Evolutionary conservation across 495 filamentous ascomycete species (phyloP).

Genomic region (Lasiosphaeria ovina): DNA sequence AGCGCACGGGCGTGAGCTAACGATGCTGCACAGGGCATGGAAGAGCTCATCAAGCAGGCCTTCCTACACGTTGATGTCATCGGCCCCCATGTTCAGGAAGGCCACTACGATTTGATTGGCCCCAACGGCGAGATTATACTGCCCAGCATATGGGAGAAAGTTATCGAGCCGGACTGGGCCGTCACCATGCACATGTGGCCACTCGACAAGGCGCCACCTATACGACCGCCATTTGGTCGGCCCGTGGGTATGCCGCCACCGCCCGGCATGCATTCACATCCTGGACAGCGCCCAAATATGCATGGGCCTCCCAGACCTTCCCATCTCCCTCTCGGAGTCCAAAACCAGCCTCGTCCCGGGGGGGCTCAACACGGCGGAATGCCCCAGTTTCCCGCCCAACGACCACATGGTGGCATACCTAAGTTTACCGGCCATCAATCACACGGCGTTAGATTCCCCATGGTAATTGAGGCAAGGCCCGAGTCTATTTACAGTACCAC

Average conservation of each 20-base stretch:
- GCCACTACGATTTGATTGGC: slow-evolving; percentile 80
- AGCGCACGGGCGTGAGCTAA: neutral
- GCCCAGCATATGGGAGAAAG: slow-evolving; percentile 80
- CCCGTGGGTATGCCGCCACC: neutral
- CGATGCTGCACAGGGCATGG: slow-evolving; percentile 62
- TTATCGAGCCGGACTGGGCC: slow-evolving; percentile 81
- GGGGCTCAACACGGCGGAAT: too few relatives aligned
- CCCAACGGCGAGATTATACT: slow-evolving; percentile 86
- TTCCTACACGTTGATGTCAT: slow-evolving; percentile 82
- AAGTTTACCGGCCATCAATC: too few relatives aligned
- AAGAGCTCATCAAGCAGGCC: slow-evolving; percentile 81
- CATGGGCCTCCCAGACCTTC: too few relatives aligned
- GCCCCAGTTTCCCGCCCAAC: too few relatives aligned
- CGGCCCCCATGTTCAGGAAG: slow-evolving; percentile 76
- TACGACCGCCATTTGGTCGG: slow-evolving; percentile 16
- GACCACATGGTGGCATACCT: too few relatives aligned
- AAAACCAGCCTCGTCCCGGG: too few relatives aligned
- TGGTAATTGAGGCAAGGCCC: too few relatives aligned
- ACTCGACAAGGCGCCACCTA: slow-evolving; percentile 49
- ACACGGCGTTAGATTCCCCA: too few relatives aligned
- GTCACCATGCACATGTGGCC: slow-evolving; percentile 99
- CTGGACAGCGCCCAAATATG: too few relatives aligned
- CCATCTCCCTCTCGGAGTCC: too few relatives aligned
- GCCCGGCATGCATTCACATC: too few relatives aligned
- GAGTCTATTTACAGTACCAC: too few relatives aligned